Evolutionary conservation across 768 basidiomycete species (phyloP).

Genomic region (Leucocoprinus leucothites): DNA sequence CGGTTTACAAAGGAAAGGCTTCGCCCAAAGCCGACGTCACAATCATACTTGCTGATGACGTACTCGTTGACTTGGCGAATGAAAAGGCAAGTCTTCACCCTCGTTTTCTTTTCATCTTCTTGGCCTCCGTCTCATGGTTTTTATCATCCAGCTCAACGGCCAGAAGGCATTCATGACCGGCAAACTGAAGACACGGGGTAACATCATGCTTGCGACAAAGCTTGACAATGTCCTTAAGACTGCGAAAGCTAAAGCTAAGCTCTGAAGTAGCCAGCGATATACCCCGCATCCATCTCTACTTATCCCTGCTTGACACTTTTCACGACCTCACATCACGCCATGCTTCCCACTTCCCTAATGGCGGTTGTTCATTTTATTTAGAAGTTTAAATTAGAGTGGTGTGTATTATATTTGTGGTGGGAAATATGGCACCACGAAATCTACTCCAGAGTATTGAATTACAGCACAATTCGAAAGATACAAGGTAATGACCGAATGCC

Average conservation of each 20-base stretch:
- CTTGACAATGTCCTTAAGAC: slow-evolving; percentile 73
- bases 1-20: slow-evolving; percentile 70
- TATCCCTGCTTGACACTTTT: background rate
- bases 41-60: slow-evolving; percentile 74
- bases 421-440: background rate
- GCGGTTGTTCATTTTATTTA: background rate
- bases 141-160: slow-evolving; percentile 62
- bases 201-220: slow-evolving; percentile 93
- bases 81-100: slow-evolving; percentile 54
- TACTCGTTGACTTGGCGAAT: slow-evolving; percentile 63
- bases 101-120: background rate
- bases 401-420: slow-evolving; percentile 11
- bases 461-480: background rate
- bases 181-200: slow-evolving; percentile 87
- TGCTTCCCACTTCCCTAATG: background rate
- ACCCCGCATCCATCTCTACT: background rate
- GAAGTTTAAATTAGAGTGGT: slow-evolving; percentile 2
- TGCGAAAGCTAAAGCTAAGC: slow-evolving; percentile 40
- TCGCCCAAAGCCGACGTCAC: slow-evolving; percentile 81
- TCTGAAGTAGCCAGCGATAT: slow-evolving; percentile 23
- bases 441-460: background rate
- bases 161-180: slow-evolving; percentile 98
- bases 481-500: too few relatives aligned
- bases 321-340: background rate
- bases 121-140: background rate